phyloP scores from a whole-genome alignment of 148 eudicot genomes.

The Vaccinium darrowii region DNA sequence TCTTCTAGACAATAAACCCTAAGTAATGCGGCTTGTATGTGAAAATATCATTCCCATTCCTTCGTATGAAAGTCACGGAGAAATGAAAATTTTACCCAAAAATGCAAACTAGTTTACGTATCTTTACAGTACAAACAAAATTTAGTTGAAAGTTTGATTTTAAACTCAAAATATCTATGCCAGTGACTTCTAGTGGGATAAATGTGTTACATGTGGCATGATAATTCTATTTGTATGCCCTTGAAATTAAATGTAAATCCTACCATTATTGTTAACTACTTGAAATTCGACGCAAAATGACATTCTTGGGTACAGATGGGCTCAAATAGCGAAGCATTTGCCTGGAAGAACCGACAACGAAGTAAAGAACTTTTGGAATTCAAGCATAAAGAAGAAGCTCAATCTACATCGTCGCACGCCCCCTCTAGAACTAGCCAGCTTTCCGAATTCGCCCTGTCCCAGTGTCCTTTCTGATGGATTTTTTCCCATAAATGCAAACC shows the following conservation, averaged over 20 bases:
- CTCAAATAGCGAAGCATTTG: constrained; percentile 84
- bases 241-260: neutral
- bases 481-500: constrained; percentile 20
- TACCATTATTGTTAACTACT: neutral
- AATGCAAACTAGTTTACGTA: neutral
- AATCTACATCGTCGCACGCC: constrained; percentile 27
- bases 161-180: neutral
- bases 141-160: neutral
- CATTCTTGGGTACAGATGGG: constrained; percentile 52
- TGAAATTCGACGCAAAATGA: neutral
- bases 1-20: neutral
- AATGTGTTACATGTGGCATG: neutral
- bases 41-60: neutral
- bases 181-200: neutral
- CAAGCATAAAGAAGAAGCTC: constrained; percentile 83
- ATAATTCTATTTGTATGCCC: no score
- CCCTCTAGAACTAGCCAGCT: constrained; percentile 22
- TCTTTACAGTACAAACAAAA: neutral
- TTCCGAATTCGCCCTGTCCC: constrained; percentile 15
- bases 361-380: constrained; percentile 95
- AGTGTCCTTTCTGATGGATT: constrained; percentile 18
- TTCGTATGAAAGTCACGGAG: neutral
- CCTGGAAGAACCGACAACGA: constrained; percentile 98
- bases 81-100: neutral
- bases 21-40: neutral